These are phyloP conservation scores for Malassezia brasiliensis DNA, from an alignment of 1,284 basidiomycete genomes.

Conservation along the genomic window DNA sequence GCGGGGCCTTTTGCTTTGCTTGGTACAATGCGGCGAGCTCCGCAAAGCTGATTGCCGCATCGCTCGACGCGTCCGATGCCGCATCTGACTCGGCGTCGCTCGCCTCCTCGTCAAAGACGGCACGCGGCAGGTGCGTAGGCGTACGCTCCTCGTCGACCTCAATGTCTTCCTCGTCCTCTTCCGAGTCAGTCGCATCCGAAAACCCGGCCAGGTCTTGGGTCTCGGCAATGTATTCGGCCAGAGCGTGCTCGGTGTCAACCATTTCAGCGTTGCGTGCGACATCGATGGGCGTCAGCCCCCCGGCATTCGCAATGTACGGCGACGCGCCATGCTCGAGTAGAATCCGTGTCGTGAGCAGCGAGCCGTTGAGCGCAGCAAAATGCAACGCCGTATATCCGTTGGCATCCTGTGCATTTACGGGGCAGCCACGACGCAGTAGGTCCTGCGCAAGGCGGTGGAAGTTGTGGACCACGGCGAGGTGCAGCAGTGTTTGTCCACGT, in stretches of 20 bases:
- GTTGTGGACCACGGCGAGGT: constrained; percentile 72
- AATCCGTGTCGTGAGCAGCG: constrained; percentile 59
- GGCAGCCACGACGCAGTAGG: constrained; percentile 63
- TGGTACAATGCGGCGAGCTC: constrained; percentile 7
- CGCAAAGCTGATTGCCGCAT: constrained; percentile 19
- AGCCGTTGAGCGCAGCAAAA: constrained; percentile 66
- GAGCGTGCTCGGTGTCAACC: constrained; percentile 50
- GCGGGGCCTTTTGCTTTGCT: not conserved
- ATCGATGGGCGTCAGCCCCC: constrained; percentile 71
- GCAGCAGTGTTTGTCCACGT: constrained; percentile 56
- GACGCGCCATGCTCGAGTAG: constrained; percentile 72
- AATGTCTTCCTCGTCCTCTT: not conserved
- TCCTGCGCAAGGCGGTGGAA: constrained; percentile 65
- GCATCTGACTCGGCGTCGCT: constrained; percentile 4
- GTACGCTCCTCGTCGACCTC: constrained; percentile 1
- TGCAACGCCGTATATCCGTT: constrained; percentile 87
- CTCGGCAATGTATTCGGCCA: constrained; percentile 23
- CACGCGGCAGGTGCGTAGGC: constrained; percentile 10
- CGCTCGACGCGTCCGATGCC: constrained; percentile 8
- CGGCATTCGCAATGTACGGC: constrained; percentile 62
- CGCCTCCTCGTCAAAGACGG: constrained; percentile 22
- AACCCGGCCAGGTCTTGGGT: not conserved
- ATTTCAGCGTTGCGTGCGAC: constrained; percentile 58
- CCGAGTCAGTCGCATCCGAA: constrained; percentile 8
- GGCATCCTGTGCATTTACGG: constrained; percentile 72